These are phyloP conservation scores for Blastobotrys parvus DNA, from an alignment of 805 yeast genomes.

Conservation along the genomic window DNA sequence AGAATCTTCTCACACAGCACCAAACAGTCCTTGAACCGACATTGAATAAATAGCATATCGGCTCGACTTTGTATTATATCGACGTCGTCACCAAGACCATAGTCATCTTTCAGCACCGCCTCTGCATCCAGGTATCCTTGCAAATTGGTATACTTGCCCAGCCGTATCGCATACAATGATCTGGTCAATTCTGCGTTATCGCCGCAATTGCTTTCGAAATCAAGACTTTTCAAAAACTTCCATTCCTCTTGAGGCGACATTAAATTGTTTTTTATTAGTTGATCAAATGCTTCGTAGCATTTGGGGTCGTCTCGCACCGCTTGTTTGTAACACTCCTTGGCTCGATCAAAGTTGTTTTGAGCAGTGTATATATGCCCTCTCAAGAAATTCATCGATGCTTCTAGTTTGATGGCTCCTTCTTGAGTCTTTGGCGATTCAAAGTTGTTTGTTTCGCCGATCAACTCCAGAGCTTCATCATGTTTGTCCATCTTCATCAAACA, in stretches of 20 bases:
- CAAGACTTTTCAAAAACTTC: conserved; percentile 58
- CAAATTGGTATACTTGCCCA: conserved; percentile 61
- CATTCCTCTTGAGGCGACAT: conserved; percentile 82
- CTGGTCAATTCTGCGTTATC: conserved; percentile 76
- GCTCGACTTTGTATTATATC: conserved; percentile 66
- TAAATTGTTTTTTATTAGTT: conserved; percentile 60
- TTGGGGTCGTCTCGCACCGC: conserved; percentile 83
- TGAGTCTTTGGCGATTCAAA: conserved; percentile 16
- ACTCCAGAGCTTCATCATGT: conserved; percentile 84
- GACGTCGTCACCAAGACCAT: conserved; percentile 55
- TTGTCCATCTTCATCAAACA: conserved; percentile 58
- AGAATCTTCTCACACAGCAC: conserved; percentile 54
- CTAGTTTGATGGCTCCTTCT: conserved; percentile 66
- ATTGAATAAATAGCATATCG: conserved; percentile 61
- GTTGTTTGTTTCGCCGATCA: conserved; percentile 53
- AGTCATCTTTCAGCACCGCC: conserved; percentile 57
- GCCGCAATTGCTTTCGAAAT: conserved; percentile 54
- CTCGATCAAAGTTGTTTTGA: conserved; percentile 75
- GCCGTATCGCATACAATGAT: conserved; percentile 62
- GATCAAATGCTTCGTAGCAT: conserved; percentile 88
- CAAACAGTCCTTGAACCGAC: conserved; percentile 70
- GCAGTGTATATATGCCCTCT: conserved; percentile 78
- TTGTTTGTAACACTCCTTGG: conserved; percentile 79
- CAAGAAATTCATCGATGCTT: conserved; percentile 77
- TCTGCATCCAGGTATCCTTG: conserved; percentile 58